These are phyloP conservation scores for Areca catechu DNA, from an alignment of 176 grass and related monocot genomes.

Conservation along the genomic window DNA sequence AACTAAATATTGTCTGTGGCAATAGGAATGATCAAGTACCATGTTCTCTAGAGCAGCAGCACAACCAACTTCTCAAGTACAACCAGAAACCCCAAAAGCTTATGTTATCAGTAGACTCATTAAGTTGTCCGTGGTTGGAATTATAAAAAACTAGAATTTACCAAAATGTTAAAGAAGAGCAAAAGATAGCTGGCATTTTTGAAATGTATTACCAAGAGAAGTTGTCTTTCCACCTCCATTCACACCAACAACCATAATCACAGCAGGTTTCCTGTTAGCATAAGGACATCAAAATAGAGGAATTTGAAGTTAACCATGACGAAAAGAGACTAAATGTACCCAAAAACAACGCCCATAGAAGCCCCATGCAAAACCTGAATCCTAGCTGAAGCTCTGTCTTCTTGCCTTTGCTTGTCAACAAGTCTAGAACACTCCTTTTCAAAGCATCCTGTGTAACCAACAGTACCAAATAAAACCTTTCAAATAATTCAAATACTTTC, in stretches of 20 bases:
- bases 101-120: no score
- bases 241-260: conserved; percentile 90
- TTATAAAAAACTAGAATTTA: no score
- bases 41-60: no score
- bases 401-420: conserved; percentile 70
- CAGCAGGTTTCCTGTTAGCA: conserved; percentile 59
- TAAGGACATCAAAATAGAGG: conserved; percentile 6
- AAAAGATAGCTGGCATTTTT: no score
- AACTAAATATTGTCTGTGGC: no score
- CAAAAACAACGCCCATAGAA: background rate
- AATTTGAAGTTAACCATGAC: conserved; percentile 4
- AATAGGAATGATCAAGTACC: no score
- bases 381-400: conserved; percentile 85
- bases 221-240: conserved; percentile 97
- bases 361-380: conserved; percentile 46
- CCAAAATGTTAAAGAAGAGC: no score
- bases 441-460: conserved; percentile 40
- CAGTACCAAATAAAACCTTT: background rate
- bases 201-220: conserved; percentile 45
- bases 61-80: no score
- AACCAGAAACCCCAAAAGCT: no score
- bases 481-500: no score
- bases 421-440: conserved; percentile 60
- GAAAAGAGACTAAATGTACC: no score
- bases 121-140: no score